phyloP scores from a whole-genome alignment of 805 yeast genomes.

The Saccharomycopsis fermentans region DNA sequence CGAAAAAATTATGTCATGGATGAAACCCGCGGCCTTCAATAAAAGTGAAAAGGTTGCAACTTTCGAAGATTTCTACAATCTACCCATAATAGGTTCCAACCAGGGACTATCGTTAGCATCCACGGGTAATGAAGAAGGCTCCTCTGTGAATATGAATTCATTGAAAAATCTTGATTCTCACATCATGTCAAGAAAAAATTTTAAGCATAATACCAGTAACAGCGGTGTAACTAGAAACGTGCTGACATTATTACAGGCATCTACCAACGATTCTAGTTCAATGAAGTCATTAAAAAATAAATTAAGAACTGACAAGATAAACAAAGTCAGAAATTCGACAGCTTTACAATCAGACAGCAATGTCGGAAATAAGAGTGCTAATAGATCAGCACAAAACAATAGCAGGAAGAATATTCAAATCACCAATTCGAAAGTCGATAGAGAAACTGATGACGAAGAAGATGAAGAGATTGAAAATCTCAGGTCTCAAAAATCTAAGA shows the following conservation, averaged over 20 bases:
- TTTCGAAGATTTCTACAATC: conserved; percentile 9
- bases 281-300: conserved; percentile 16
- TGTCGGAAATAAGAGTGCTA: background rate
- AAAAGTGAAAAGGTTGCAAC: background rate
- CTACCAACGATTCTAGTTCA: conserved; percentile 7
- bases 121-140: background rate
- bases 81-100: conserved; percentile 11
- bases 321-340: background rate
- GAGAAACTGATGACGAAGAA: background rate
- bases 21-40: background rate
- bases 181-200: conserved; percentile 2
- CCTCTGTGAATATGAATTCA: background rate
- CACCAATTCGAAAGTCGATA: background rate
- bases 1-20: conserved; percentile 11
- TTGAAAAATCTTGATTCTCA: background rate
- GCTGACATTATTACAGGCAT: background rate
- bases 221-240: background rate
- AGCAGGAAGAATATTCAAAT: background rate
- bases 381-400: background rate
- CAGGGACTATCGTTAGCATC: conserved; percentile 5
- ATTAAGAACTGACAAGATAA: conserved; percentile 10
- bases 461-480: background rate
- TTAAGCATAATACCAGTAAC: background rate
- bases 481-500: background rate
- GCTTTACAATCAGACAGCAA: background rate